A percentile compares a stretch with the other conserved stretches of the same genome.
These are phyloP conservation scores for Populus euphratica DNA, from an alignment of 345 rosid genomes.

Conservation along the genomic window DNA sequence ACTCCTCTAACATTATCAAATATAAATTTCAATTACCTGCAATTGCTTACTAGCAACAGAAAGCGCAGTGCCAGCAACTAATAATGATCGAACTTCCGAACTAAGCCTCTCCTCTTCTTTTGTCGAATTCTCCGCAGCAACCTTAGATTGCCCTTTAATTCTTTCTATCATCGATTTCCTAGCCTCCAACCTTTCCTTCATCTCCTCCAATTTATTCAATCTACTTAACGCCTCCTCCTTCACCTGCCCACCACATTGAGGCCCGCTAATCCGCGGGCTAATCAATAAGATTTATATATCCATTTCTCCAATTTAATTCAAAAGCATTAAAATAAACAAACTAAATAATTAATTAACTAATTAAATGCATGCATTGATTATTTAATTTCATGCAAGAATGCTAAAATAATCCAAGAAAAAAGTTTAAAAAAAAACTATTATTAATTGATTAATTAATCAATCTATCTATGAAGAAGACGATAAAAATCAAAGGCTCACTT, in stretches of 20 bases:
- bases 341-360: no score
- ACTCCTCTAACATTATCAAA: neutral
- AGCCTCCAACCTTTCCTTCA: constrained; percentile 65
- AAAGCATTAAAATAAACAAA: neutral
- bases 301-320: neutral
- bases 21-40: constrained; percentile 11
- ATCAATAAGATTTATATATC: constrained; percentile 29
- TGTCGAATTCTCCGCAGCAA: constrained; percentile 49
- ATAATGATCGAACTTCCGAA: constrained; percentile 48
- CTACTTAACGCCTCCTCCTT: constrained; percentile 63
- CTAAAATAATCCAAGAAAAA: neutral
- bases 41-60: constrained; percentile 18
- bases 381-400: neutral
- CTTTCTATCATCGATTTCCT: constrained; percentile 45
- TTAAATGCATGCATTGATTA: no score
- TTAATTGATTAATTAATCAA: neutral
- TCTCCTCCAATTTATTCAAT: constrained; percentile 73
- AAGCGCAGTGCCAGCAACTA: constrained; percentile 21
- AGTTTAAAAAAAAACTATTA: neutral
- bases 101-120: constrained; percentile 69
- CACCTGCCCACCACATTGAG: constrained; percentile 68
- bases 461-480: neutral
- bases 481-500: constrained; percentile 46
- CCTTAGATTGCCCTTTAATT: constrained; percentile 39
- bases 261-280: constrained; percentile 78